These are phyloP conservation scores for Stylosanthes scabra DNA, from an alignment of 331 rosid species.

Conservation along the genomic window DNA sequence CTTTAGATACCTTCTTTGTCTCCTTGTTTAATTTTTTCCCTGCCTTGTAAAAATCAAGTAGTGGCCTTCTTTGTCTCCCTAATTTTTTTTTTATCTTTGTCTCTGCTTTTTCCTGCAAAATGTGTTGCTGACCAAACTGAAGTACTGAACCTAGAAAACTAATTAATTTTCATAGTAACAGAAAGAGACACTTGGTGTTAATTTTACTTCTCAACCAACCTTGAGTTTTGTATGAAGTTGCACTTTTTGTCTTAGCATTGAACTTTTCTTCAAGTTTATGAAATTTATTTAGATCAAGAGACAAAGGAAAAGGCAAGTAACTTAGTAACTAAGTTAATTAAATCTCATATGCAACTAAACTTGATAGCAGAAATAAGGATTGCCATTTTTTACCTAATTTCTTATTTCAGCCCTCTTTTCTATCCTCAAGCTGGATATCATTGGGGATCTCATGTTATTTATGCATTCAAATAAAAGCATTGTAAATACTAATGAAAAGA, in stretches of 20 bases:
- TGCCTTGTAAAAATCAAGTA: constrained; percentile 80
- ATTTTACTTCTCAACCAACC: constrained; percentile 50
- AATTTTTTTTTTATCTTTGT: constrained; percentile 70
- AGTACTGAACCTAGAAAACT: constrained; percentile 7
- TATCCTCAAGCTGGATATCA: constrained; percentile 78
- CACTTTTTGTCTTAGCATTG: constrained; percentile 70
- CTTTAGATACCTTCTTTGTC: constrained; percentile 48
- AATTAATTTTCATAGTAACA: background rate
- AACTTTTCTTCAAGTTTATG: constrained; percentile 95
- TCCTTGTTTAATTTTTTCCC: constrained; percentile 57
- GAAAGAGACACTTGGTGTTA: background rate
- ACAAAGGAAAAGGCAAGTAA: background rate
- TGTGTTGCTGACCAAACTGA: background rate
- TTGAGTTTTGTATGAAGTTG: constrained; percentile 71
- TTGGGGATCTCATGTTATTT: constrained; percentile 63
- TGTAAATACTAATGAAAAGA: constrained; percentile 45
- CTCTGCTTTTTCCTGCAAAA: constrained; percentile 71
- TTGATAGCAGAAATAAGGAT: constrained; percentile 11
- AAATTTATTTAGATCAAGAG: constrained; percentile 25
- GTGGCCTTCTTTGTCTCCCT: constrained; percentile 74
- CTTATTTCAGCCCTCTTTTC: constrained; percentile 92
- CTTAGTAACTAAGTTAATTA: background rate
- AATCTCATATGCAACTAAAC: constrained; percentile 2
- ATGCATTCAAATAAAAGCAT: constrained; percentile 62
- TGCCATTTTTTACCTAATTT: constrained; percentile 71